Percentiles rank a stretch among this genome's conserved stretches.
These are phyloP conservation scores for Lepidium sativum DNA, from an alignment of 345 rosid species.

Conservation along the genomic window DNA sequence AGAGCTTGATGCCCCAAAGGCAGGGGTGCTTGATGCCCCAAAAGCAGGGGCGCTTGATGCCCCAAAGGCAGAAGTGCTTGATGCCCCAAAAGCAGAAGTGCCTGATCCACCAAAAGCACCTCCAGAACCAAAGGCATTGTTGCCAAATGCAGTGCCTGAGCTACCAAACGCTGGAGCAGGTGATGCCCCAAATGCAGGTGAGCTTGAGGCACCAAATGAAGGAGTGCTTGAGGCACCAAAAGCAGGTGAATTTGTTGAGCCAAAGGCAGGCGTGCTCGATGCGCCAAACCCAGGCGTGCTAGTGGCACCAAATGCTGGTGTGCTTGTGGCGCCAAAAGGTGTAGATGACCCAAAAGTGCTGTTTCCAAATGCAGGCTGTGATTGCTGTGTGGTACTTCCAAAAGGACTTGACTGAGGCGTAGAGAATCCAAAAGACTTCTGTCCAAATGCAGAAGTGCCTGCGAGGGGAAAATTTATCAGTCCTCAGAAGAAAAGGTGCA, in stretches of 20 bases:
- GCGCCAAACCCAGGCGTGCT: constrained; percentile 47
- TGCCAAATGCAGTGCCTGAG: constrained; percentile 61
- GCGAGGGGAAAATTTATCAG: background rate
- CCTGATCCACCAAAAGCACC: constrained; percentile 35
- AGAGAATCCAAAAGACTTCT: constrained; percentile 78
- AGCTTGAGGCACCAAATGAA: constrained; percentile 40
- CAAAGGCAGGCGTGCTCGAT: constrained; percentile 34
- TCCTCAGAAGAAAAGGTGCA: background rate
- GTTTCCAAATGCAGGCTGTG: constrained; percentile 70
- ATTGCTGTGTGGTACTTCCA: constrained; percentile 53
- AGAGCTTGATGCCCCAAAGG: constrained; percentile 42
- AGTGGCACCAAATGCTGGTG: constrained; percentile 48
- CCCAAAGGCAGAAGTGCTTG: constrained; percentile 34
- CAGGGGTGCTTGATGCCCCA: constrained; percentile 25
- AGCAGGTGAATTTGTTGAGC: constrained; percentile 33
- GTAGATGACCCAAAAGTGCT: constrained; percentile 54
- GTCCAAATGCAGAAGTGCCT: constrained; percentile 71
- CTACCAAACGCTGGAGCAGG: constrained; percentile 50
- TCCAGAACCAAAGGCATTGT: constrained; percentile 52
- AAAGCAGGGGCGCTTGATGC: constrained; percentile 31
- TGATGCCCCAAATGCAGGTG: constrained; percentile 47
- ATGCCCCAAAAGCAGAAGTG: constrained; percentile 31
- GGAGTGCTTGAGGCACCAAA: constrained; percentile 44
- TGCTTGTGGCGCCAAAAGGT: constrained; percentile 58
- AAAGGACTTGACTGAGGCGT: constrained; percentile 53